phyloP scores from a whole-genome alignment of 2,329 filamentous ascomycete genomes.

The Decorospora gaudefroyi region DNA sequence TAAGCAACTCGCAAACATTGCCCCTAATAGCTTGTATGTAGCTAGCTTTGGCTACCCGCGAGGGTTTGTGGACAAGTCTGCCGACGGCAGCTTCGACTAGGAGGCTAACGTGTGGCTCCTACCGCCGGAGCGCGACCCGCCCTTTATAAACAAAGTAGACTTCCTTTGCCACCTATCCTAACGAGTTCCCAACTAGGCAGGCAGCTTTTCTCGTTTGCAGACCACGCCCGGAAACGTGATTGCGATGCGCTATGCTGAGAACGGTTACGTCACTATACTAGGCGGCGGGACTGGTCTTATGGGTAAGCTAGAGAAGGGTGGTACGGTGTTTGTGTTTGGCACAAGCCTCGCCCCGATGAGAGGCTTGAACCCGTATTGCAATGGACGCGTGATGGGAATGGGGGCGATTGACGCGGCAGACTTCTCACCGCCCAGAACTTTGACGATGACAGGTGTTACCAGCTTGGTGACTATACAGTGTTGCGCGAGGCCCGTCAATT shows the following conservation, averaged over 20 bases:
- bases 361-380: conserved; percentile 4
- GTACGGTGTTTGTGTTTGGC: conserved; percentile 11
- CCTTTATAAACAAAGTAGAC: neutral
- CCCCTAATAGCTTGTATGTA: conserved; percentile 1
- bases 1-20: conserved; percentile 3
- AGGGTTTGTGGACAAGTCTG: conserved; percentile 2
- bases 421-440: conserved; percentile 61
- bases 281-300: neutral
- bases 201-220: conserved; percentile 6
- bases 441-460: conserved; percentile 85
- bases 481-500: conserved; percentile 60
- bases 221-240: neutral
- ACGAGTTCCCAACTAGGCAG: conserved; percentile 8
- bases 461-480: conserved; percentile 61
- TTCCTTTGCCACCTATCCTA: conserved; percentile 5
- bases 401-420: conserved; percentile 1
- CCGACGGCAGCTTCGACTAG: neutral
- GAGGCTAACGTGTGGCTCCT: conserved; percentile 1
- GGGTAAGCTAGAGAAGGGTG: conserved; percentile 4
- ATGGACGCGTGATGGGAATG: conserved; percentile 6
- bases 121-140: neutral
- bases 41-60: conserved; percentile 4
- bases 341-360: conserved; percentile 3
- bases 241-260: conserved; percentile 7
- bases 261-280: conserved; percentile 4